These are phyloP conservation scores for Sindora glabra DNA, from an alignment of 306 rosid species.

Conservation along the genomic window DNA sequence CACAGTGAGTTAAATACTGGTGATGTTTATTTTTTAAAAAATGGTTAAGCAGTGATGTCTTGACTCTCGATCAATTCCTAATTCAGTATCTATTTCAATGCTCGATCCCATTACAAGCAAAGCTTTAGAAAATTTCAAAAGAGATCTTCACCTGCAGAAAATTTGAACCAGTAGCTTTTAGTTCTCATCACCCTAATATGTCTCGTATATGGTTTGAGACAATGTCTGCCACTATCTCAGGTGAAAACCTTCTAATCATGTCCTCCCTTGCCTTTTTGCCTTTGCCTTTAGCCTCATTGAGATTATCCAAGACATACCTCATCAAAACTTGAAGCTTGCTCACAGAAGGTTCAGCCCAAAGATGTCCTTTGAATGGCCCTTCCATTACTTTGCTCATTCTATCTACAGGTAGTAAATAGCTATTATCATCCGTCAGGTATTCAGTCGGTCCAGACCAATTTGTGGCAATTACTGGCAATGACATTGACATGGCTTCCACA, in stretches of 20 bases:
- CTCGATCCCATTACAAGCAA: conserved; percentile 11
- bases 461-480: conserved; percentile 66
- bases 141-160: not conserved
- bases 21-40: too few species aligned
- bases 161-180: not conserved
- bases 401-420: conserved; percentile 59
- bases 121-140: not conserved
- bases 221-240: conserved; percentile 53
- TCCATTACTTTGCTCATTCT: conserved; percentile 63
- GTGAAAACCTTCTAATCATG: conserved; percentile 59
- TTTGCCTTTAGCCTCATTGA: conserved; percentile 46
- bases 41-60: too few species aligned
- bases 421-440: conserved; percentile 56
- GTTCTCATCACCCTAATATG: conserved; percentile 18
- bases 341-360: conserved; percentile 82
- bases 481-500: conserved; percentile 91
- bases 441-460: conserved; percentile 93
- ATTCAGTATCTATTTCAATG: too few species aligned
- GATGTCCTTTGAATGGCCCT: conserved; percentile 79
- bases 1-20: too few species aligned
- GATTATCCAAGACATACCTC: conserved; percentile 46
- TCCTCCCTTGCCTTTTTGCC: conserved; percentile 64
- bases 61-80: too few species aligned
- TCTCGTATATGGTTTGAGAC: conserved; percentile 34
- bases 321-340: conserved; percentile 41